Evolutionary conservation across 495 filamentous ascomycete genomes (phyloP).

Genomic region (Hypoxylon cercidicola): DNA sequence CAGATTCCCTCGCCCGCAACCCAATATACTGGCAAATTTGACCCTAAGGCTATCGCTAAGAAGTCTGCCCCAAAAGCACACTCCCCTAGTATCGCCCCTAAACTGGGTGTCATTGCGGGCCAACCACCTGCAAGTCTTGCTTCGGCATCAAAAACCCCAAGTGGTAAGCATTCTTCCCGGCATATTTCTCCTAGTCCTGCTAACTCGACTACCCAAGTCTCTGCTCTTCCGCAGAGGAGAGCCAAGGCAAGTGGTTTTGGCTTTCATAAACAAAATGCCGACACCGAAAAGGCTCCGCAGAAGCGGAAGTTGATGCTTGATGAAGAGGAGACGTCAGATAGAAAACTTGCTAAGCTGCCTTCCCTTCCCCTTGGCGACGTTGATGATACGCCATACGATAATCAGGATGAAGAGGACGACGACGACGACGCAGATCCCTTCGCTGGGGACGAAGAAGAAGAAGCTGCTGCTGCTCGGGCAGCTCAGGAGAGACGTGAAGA

Average conservation of each 20-base stretch:
- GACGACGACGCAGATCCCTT: slow-evolving; percentile 81
- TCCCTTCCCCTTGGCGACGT: slow-evolving; percentile 74
- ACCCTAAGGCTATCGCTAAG: slow-evolving; percentile 86
- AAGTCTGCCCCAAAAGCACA: slow-evolving; percentile 70
- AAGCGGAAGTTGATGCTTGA: slow-evolving; percentile 84
- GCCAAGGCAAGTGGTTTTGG: slow-evolving; percentile 87
- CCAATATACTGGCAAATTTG: slow-evolving; percentile 83
- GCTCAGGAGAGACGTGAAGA: slow-evolving; percentile 65
- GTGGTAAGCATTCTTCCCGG: slow-evolving; percentile 37
- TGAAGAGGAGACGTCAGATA: slow-evolving; percentile 85
- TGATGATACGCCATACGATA: slow-evolving; percentile 66
- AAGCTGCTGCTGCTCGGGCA: slow-evolving; percentile 82
- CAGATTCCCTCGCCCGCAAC: slow-evolving; percentile 56
- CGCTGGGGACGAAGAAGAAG: slow-evolving; percentile 85
- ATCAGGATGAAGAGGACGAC: slow-evolving; percentile 70
- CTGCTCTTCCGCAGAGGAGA: slow-evolving; percentile 67
- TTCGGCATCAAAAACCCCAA: slow-evolving; percentile 33
- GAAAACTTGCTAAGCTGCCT: slow-evolving; percentile 88
- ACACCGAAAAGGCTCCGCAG: slow-evolving; percentile 71
- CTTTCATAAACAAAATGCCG: slow-evolving; percentile 72
- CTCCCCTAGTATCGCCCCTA: slow-evolving; percentile 48
- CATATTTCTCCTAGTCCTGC: slow-evolving; percentile 1
- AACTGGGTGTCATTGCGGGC: slow-evolving; percentile 50
- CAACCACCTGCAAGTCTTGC: slow-evolving; percentile 33
- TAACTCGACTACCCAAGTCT: slow-evolving; percentile 48